These are phyloP conservation scores for Malassezia brasiliensis DNA, from an alignment of 1,284 basidiomycete genomes.

Conservation along the genomic window DNA sequence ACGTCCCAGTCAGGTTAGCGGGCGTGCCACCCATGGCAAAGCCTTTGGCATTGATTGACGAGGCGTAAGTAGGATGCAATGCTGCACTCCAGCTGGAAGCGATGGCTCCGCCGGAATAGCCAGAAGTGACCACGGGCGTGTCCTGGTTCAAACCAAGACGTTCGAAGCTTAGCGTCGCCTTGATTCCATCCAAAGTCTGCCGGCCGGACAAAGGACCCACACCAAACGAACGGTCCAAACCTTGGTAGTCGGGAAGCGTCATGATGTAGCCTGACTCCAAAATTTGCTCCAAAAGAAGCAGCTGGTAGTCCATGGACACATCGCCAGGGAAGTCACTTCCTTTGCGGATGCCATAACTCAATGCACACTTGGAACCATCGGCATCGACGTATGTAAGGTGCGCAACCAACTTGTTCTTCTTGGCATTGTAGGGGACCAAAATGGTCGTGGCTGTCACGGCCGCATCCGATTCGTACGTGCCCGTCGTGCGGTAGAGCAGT, in stretches of 20 bases:
- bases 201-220: conserved; percentile 27
- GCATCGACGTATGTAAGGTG: conserved; percentile 23
- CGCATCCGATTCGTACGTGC: neutral
- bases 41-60: conserved; percentile 26
- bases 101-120: conserved; percentile 32
- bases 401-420: conserved; percentile 25
- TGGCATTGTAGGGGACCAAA: conserved; percentile 20
- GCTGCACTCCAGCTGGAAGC: conserved; percentile 23
- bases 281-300: neutral
- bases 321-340: neutral
- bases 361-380: conserved; percentile 23
- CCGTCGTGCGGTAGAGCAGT: conserved; percentile 24
- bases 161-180: conserved; percentile 15
- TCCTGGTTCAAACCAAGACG: conserved; percentile 4
- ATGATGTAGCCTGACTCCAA: conserved; percentile 27
- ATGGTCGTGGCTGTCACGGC: conserved; percentile 25
- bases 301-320: neutral
- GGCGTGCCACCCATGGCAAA: conserved; percentile 35
- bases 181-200: conserved; percentile 26
- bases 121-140: conserved; percentile 20
- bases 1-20: conserved; percentile 9
- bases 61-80: conserved; percentile 22
- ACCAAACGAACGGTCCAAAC: conserved; percentile 22
- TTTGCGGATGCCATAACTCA: conserved; percentile 24
- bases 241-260: conserved; percentile 32